phyloP scores from a whole-genome alignment of 2,329 filamentous ascomycete genomes.

The Escovopsis sp. region DNA sequence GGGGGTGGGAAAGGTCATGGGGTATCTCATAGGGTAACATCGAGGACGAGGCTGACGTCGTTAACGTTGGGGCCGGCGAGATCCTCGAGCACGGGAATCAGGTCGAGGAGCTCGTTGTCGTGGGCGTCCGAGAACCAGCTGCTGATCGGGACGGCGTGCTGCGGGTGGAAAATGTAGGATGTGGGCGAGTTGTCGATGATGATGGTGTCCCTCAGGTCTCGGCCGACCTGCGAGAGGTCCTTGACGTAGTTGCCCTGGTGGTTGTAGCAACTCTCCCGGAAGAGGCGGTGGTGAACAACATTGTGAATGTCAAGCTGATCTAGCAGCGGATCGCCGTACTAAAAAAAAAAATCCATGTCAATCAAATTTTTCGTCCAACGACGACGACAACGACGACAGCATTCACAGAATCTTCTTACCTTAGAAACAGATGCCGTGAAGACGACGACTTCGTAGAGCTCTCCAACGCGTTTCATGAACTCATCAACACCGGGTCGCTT shows the following conservation, averaged over 20 bases:
- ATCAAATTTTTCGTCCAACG: conserved; percentile 6
- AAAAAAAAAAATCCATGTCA: conserved; percentile 4
- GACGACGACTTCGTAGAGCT: conserved; percentile 95
- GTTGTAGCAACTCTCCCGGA: conserved; percentile 98
- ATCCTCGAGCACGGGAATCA: conserved; percentile 97
- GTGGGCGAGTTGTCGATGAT: conserved; percentile 99
- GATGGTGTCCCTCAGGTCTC: conserved; percentile 92
- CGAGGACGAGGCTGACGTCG: conserved; percentile 94
- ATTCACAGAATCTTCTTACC: conserved; percentile 30
- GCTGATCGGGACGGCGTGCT: conserved; percentile 97
- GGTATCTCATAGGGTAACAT: conserved; percentile 57
- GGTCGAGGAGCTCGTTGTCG: conserved; percentile 93
- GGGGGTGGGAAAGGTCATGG: no score
- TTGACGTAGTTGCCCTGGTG: conserved; percentile 99
- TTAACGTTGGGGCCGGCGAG: conserved; percentile 75
- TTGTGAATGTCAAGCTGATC: conserved; percentile 96
- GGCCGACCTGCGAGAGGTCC: conserved; percentile 91
- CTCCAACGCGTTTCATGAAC: conserved; percentile 97
- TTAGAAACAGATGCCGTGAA: conserved; percentile 98
- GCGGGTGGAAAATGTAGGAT: conserved; percentile 98
- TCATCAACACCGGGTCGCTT: conserved; percentile 97
- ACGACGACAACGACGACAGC: conserved; percentile 7
- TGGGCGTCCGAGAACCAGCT: conserved; percentile 99
- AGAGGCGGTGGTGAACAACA: conserved; percentile 88
- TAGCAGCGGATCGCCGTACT: conserved; percentile 92